A percentile compares a stretch with the other conserved stretches of the same genome.
Conservation (phyloP, 768 basidiomycete genomes). For the Auricularia sp. region DNA sequence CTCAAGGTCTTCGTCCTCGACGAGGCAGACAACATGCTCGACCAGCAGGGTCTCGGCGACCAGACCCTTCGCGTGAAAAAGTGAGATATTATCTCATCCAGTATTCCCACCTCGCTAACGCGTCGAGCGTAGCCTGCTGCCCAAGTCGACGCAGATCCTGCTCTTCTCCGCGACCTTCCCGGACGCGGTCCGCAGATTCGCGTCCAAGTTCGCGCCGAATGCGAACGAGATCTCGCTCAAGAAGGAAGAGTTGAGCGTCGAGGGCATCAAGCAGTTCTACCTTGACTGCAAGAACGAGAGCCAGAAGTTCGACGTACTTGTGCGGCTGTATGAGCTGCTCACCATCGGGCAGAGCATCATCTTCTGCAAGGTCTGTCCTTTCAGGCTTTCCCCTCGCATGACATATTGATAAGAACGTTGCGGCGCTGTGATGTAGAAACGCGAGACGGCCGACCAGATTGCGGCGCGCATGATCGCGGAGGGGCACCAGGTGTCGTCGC, state of each 20-base stretch:
- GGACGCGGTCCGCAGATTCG: slow-evolving; percentile 85
- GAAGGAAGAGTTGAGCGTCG: slow-evolving; percentile 87
- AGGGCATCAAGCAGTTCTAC: slow-evolving; percentile 93
- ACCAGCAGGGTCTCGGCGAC: slow-evolving; percentile 86
- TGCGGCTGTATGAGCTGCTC: slow-evolving; percentile 77
- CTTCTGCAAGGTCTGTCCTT: slow-evolving; percentile 70
- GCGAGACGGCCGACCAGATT: slow-evolving; percentile 87
- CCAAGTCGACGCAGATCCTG: slow-evolving; percentile 66
- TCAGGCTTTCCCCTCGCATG: neutral
- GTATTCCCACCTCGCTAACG: neutral
- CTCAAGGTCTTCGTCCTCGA: slow-evolving; percentile 93
- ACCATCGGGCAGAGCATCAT: slow-evolving; percentile 98
- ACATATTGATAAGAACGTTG: too few species aligned
- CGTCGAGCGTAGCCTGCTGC: slow-evolving; percentile 39
- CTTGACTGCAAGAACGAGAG: slow-evolving; percentile 90
- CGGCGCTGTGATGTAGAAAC: slow-evolving; percentile 40
- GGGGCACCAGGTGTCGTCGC: slow-evolving; percentile 91
- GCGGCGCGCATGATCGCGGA: slow-evolving; percentile 82
- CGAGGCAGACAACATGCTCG: slow-evolving; percentile 98
- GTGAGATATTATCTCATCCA: slow-evolving; percentile 32
- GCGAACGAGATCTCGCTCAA: slow-evolving; percentile 96
- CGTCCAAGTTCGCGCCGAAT: slow-evolving; percentile 81
- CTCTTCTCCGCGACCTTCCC: slow-evolving; percentile 99
- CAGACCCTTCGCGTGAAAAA: slow-evolving; percentile 91
- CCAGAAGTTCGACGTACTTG: slow-evolving; percentile 92